Percentiles rank a stretch among this genome's conserved stretches.
phyloP scores from a whole-genome alignment of 257 asterid species.

The Mentha longifolia region DNA sequence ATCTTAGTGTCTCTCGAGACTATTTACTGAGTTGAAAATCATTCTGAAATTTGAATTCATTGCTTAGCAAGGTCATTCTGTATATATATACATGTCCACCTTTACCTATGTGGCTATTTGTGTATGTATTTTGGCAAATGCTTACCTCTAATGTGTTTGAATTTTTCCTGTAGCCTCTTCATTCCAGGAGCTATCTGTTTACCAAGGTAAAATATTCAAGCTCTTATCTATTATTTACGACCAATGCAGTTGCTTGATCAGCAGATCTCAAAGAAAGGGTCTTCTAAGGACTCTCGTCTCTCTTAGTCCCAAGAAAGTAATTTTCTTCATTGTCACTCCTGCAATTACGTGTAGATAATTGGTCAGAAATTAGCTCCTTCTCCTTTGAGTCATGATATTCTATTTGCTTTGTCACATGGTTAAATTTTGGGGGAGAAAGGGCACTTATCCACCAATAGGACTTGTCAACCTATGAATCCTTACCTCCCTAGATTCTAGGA shows the following conservation, averaged over 20 bases:
- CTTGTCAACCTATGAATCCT: background rate
- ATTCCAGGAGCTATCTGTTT: slow-evolving; percentile 74
- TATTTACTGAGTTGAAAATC: slow-evolving; percentile 14
- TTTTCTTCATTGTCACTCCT: slow-evolving; percentile 9
- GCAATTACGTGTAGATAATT: slow-evolving; percentile 1
- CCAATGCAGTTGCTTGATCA: slow-evolving; percentile 22
- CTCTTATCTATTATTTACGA: slow-evolving; percentile 10
- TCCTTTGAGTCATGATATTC: background rate
- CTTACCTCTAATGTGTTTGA: slow-evolving; percentile 16
- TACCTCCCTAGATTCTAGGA: background rate
- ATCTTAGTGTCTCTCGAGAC: background rate
- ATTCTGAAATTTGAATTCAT: background rate
- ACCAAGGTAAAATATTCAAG: slow-evolving; percentile 66
- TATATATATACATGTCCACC: background rate
- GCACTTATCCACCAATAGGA: slow-evolving; percentile 5
- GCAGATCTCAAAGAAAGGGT: slow-evolving; percentile 4
- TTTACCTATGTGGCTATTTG: background rate
- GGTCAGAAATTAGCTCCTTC: background rate
- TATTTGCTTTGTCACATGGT: background rate
- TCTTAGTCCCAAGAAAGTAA: slow-evolving; percentile 3
- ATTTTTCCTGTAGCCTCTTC: slow-evolving; percentile 69
- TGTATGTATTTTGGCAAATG: slow-evolving; percentile 17
- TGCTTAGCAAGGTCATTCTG: background rate
- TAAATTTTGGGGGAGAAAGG: background rate
- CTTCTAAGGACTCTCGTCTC: background rate